A percentile compares a stretch with the other conserved stretches of the same genome.
phyloP scores from a whole-genome alignment of 163 green algal genomes.

The Scenedesmus sp. region DNA sequence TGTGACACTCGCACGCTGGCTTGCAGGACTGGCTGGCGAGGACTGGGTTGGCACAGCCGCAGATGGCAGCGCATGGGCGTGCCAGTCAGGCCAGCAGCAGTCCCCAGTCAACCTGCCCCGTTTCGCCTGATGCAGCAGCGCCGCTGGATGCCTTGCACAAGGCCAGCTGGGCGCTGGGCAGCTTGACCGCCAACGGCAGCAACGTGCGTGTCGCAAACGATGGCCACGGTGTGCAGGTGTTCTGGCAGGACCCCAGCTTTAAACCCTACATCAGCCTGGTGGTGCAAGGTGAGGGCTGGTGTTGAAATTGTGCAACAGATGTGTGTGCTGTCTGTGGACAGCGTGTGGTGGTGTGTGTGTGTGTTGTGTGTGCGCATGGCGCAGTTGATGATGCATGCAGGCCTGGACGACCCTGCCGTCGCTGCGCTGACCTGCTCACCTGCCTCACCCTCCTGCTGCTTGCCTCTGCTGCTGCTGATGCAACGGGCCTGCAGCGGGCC shows the following conservation, averaged over 20 bases:
- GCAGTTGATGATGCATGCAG: not conserved
- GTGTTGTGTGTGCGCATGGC: not conserved
- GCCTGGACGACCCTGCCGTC: not conserved
- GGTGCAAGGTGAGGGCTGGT: constrained; percentile 45
- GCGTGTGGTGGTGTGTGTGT: too few species aligned
- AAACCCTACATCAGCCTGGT: constrained; percentile 13
- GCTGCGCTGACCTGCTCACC: too few species aligned
- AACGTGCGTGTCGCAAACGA: constrained; percentile 49
- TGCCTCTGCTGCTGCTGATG: not conserved
- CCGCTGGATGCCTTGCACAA: not conserved
- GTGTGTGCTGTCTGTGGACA: too few species aligned
- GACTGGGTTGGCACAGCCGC: constrained; percentile 26
- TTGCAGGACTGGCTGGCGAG: constrained; percentile 4
- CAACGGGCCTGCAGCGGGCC: not conserved
- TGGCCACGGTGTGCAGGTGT: constrained; percentile 52
- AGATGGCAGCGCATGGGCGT: constrained; percentile 2
- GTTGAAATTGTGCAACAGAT: not conserved
- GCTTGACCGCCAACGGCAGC: constrained; percentile 4
- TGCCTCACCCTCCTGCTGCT: not conserved
- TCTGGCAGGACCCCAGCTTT: constrained; percentile 11
- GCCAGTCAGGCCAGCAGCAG: constrained; percentile 37
- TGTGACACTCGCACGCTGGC: not conserved
- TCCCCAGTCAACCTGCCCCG: constrained; percentile 9
- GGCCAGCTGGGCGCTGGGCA: constrained; percentile 3
- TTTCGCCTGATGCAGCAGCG: not conserved